Evolutionary conservation across 1,139 yeast species (phyloP), one percentile per base, ranked within the genome.

Genomic region (Pichia sp.): DNA sequence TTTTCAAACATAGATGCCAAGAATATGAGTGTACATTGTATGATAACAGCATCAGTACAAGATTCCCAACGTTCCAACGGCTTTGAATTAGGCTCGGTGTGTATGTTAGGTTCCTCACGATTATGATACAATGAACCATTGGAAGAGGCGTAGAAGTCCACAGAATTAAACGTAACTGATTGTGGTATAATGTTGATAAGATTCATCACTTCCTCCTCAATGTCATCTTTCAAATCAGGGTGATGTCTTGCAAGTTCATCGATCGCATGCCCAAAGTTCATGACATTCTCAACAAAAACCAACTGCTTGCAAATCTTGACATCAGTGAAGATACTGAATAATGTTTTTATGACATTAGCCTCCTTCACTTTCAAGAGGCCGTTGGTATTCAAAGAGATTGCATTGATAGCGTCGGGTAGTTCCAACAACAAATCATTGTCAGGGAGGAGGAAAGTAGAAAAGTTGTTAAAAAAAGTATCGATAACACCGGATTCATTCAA

Each of bases 191-290:
- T 60, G 19, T 66, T 58, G 1, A 83, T 63, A 20, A 82, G 49
- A 3, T 55, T 51, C 10, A 68, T 60, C 23, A 80, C 63, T 37
- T 76, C 74, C 6, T 64, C 58, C 35, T 75, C 60, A 25, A 88
- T 74, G 0, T 62, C 53, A 0, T 82, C 78, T 37, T 83, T 77
- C 40, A 87, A 64, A 2, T 70, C 72, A 1, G 94, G 80, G 50
- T 85, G 85, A 54, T 88, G 96, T 49, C 96, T 71, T 7, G 86
- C 79, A 34, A 88, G 62, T 47, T 85, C 94, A 52, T 88, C 96
- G 49, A 87, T 68, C 0, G 83, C 70, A 25, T 73, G 64, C 1
- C 95, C 96, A 21, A 85, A 38, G 4, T 47, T 40, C 15, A 51
- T 40, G 4, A 56, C 51, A 49, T 64, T 67, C 44, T 77, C 84